Conservation (phyloP, 768 basidiomycete species). For the Mycena filopes region DNA sequence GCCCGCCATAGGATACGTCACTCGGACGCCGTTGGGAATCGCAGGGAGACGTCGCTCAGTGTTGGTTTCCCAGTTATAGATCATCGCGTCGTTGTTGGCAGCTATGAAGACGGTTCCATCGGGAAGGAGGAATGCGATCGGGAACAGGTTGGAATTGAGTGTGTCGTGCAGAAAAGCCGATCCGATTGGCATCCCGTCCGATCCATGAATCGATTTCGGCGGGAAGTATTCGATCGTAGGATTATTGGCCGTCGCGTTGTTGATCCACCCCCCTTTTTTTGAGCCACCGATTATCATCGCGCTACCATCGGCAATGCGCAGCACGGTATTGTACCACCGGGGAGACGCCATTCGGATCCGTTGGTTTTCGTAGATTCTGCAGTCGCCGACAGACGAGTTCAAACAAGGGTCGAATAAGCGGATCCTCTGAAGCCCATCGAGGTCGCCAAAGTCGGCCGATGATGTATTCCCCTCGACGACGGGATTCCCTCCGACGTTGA, state of each 20-base stretch:
- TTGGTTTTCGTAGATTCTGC: slow-evolving; percentile 73
- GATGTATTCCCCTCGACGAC: slow-evolving; percentile 72
- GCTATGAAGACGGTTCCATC: slow-evolving; percentile 79
- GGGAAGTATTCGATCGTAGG: slow-evolving; percentile 87
- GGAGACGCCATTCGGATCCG: slow-evolving; percentile 78
- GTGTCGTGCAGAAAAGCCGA: slow-evolving; percentile 74
- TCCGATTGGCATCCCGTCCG: slow-evolving; percentile 73
- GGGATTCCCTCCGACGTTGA: slow-evolving; percentile 87
- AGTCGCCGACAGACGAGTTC: slow-evolving; percentile 55
- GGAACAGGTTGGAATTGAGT: slow-evolving; percentile 85
- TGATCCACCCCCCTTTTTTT: slow-evolving; percentile 87
- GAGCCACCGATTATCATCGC: slow-evolving; percentile 87
- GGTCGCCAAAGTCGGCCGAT: slow-evolving; percentile 79
- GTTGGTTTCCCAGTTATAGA: slow-evolving; percentile 79
- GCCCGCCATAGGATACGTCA: slow-evolving; percentile 87
- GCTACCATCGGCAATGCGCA: slow-evolving; percentile 80
- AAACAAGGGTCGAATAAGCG: slow-evolving; percentile 79
- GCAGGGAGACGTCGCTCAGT: slow-evolving; percentile 69
- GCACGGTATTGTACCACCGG: slow-evolving; percentile 83
- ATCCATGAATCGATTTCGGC: slow-evolving; percentile 76
- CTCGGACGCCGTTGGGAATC: slow-evolving; percentile 81
- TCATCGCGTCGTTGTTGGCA: slow-evolving; percentile 82
- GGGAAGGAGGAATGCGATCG: slow-evolving; percentile 78
- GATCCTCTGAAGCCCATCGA: slow-evolving; percentile 77
- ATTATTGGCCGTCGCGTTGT: slow-evolving; percentile 83